These are phyloP conservation scores for Spiromastix sp. DNA, from an alignment of 2,329 filamentous ascomycete species.

Conservation along the genomic window DNA sequence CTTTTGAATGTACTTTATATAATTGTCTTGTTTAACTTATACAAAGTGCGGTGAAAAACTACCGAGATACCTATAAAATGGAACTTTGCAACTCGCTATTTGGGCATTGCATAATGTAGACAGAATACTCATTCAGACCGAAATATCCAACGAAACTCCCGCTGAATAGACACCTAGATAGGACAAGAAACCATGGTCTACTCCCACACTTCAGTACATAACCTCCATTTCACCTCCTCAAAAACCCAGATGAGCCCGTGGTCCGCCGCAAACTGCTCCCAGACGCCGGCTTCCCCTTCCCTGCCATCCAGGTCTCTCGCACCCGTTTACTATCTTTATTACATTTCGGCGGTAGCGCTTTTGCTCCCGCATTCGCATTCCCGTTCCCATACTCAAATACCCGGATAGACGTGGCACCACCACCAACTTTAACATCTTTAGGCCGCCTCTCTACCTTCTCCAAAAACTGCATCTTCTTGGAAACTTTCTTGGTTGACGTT, in stretches of 20 bases:
- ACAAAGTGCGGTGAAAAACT: too few relatives aligned
- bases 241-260: slow-evolving; percentile 26
- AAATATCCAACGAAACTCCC: too few relatives aligned
- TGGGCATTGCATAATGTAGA: too few relatives aligned
- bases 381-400: slow-evolving; percentile 30
- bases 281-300: slow-evolving; percentile 17
- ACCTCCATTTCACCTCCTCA: slow-evolving; percentile 24
- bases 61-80: too few relatives aligned
- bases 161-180: too few relatives aligned
- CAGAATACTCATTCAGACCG: too few relatives aligned
- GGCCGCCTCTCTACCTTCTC: slow-evolving; percentile 37
- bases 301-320: slow-evolving; percentile 30
- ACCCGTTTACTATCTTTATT: slow-evolving; percentile 29
- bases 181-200: too few relatives aligned
- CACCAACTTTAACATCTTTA: slow-evolving; percentile 41
- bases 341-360: slow-evolving; percentile 35
- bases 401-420: slow-evolving; percentile 39
- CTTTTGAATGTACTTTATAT: too few relatives aligned
- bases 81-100: too few relatives aligned
- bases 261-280: slow-evolving; percentile 28
- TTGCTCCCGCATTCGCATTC: slow-evolving; percentile 24
- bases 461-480: slow-evolving; percentile 40
- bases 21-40: too few relatives aligned
- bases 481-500: slow-evolving; percentile 12
- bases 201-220: too few relatives aligned